These are phyloP conservation scores for Eucalyptus curtisii DNA, from an alignment of 345 rosid genomes.

Conservation along the genomic window DNA sequence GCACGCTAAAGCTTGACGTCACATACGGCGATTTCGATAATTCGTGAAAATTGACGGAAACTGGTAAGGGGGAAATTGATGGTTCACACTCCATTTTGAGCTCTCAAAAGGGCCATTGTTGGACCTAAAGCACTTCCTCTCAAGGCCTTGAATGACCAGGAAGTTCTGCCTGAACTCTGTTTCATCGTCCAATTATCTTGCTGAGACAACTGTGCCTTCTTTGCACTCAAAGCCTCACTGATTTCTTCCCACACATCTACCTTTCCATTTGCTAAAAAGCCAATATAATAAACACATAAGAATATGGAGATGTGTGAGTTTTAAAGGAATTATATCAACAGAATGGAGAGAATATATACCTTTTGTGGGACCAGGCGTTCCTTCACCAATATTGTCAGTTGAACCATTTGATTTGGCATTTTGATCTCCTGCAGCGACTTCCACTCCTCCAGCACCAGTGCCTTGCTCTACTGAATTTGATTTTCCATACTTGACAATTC, in stretches of 20 bases:
- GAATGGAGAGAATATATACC: slow-evolving; percentile 19
- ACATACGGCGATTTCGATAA: background rate
- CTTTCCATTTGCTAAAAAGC: slow-evolving; percentile 35
- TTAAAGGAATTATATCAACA: background rate
- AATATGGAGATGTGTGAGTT: background rate
- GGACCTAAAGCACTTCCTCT: slow-evolving; percentile 88
- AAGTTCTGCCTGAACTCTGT: slow-evolving; percentile 33
- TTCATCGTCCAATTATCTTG: slow-evolving; percentile 38
- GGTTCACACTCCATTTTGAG: slow-evolving; percentile 30
- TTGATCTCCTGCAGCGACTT: slow-evolving; percentile 1
- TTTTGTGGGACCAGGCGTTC: slow-evolving; percentile 11
- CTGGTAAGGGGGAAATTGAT: background rate
- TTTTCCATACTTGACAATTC: slow-evolving; percentile 25
- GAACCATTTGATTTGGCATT: background rate
- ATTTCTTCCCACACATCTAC: slow-evolving; percentile 64
- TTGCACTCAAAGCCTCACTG: slow-evolving; percentile 43
- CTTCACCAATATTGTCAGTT: slow-evolving; percentile 6
- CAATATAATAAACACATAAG: background rate
- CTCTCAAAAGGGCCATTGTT: slow-evolving; percentile 58
- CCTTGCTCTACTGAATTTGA: slow-evolving; percentile 3
- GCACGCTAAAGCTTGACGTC: background rate
- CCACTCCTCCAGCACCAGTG: slow-evolving; percentile 4
- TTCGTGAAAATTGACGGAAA: background rate
- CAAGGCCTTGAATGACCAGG: slow-evolving; percentile 55
- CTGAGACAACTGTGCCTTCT: slow-evolving; percentile 49